Evolutionary conservation across 192 early-diverging fungal genomes (phyloP), one percentile per base, ranked within the genome.

Genomic region (Funneliformis mosseae): DNA sequence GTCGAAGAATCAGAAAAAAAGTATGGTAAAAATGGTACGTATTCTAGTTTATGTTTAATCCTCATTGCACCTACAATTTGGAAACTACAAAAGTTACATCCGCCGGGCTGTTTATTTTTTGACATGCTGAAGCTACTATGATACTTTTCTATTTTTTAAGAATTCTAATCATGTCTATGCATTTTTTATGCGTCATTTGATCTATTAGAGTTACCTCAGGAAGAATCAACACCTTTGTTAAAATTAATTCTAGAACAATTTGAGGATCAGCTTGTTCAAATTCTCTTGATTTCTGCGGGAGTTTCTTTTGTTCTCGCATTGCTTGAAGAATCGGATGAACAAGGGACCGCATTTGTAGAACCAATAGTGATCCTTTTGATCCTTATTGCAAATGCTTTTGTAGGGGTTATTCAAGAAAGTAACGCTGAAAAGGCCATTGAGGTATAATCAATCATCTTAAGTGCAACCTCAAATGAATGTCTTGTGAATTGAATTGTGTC

Each of bases 391-490:
- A 99, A 99, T 82, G 97, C 98, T 6, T 94, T 92, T 8, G 97
- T 99, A 43, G 98, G 98, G 70, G 97, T 99, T 18, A 85, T 98
- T 28, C 97, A 99, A 86, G 98, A 99, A 87, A 90, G 92, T 21
- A 97, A 94, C 61, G 97, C 98, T 33, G 98, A 99, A 88, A 95
- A 95, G 81, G 97, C 98, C 33, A 99, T 99, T 83, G 96, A 97
- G 84, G 94, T 93, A 84, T 42, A 74, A 45, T 68, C 39, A 38
- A 2, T 33, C 3, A 33, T 33, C 33, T 33, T 33, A 2, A 27
- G 50, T 50, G 48, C 48, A 73, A 45, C n/a, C n/a, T n/a, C n/a
- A n/a, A n/a, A n/a, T n/a, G n/a, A n/a, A n/a, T n/a, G n/a, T n/a
- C n/a, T 68, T 67, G 10, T 46, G 39, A 16, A 21, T 14, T 43